phyloP scores from a whole-genome alignment of 768 basidiomycete species.

The Phlebiopsis gigantea region DNA sequence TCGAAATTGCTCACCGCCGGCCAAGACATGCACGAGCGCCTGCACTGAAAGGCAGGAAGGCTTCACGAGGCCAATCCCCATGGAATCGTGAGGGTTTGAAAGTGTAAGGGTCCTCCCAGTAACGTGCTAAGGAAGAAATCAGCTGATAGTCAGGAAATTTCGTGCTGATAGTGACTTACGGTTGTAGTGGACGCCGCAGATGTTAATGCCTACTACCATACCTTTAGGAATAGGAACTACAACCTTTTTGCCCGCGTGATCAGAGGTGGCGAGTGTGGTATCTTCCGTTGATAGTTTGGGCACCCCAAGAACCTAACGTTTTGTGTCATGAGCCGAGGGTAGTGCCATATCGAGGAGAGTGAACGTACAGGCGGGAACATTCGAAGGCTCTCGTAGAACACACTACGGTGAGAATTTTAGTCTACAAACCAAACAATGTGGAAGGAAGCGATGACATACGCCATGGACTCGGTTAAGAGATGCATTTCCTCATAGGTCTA shows the following conservation, averaged over 20 bases:
- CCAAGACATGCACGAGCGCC: constrained; percentile 40
- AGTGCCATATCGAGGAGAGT: neutral
- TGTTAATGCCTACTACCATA: constrained; percentile 16
- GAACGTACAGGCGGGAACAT: constrained; percentile 27
- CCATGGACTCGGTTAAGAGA: constrained; percentile 21
- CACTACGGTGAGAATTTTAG: constrained; percentile 11
- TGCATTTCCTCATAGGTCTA: constrained; percentile 23
- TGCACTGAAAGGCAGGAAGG: constrained; percentile 47
- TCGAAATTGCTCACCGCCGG: constrained; percentile 27
- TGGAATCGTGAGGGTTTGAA: constrained; percentile 43
- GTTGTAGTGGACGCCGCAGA: constrained; percentile 25
- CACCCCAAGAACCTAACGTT: constrained; percentile 7
- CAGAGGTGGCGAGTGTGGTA: constrained; percentile 17
- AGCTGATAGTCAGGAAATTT: constrained; percentile 10
- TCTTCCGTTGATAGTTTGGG: constrained; percentile 20
- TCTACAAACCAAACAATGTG: neutral
- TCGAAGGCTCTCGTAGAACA: constrained; percentile 28
- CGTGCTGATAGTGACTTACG: constrained; percentile 28
- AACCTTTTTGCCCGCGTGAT: constrained; percentile 18
- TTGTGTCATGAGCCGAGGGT: neutral
- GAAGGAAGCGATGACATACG: constrained; percentile 9
- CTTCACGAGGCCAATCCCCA: constrained; percentile 49
- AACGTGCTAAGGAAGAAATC: constrained; percentile 22
- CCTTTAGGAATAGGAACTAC: constrained; percentile 21
- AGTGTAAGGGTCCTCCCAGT: constrained; percentile 32